Evolutionary conservation across 768 basidiomycete genomes (phyloP).

Genomic region (Lactarius indigo): DNA sequence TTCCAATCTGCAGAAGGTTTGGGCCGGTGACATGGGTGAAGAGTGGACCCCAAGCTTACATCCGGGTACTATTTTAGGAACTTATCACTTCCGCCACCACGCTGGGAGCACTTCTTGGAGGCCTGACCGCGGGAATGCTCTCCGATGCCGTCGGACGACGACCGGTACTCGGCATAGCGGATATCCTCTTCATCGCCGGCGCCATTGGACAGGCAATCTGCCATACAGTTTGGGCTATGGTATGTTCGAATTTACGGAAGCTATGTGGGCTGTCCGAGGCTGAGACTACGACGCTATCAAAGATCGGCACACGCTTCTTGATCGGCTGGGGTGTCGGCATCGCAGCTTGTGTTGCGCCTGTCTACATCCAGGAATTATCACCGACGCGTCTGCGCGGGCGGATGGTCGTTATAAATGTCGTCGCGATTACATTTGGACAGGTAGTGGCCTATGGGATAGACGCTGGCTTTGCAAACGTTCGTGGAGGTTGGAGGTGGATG

Average conservation of each 20-base stretch:
- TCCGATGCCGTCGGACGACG: conserved; percentile 71
- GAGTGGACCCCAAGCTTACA: neutral
- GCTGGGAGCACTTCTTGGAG: conserved; percentile 73
- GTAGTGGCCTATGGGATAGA: conserved; percentile 76
- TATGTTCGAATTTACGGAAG: conserved; percentile 27
- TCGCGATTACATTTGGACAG: conserved; percentile 78
- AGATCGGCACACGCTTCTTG: conserved; percentile 71
- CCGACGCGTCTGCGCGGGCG: conserved; percentile 70
- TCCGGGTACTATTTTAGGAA: conserved; percentile 44
- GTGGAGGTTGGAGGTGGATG: conserved; percentile 80
- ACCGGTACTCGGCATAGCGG: conserved; percentile 61
- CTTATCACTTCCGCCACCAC: conserved; percentile 79
- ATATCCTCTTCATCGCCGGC: conserved; percentile 71
- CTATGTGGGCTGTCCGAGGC: neutral
- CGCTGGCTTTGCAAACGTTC: conserved; percentile 56
- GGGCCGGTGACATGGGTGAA: neutral
- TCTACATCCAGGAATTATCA: conserved; percentile 82
- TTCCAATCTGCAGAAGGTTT: conserved; percentile 61
- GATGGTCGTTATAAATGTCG: conserved; percentile 80
- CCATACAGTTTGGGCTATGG: conserved; percentile 70
- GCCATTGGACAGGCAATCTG: conserved; percentile 69
- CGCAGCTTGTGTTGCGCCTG: conserved; percentile 73
- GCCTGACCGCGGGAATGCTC: conserved; percentile 61
- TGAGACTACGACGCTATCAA: conserved; percentile 26
- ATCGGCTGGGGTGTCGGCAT: conserved; percentile 73